A percentile compares a stretch with the other conserved stretches of the same genome.
Conservation (phyloP, 2,329 filamentous ascomycete genomes). For the Aspergillus tanneri region DNA sequence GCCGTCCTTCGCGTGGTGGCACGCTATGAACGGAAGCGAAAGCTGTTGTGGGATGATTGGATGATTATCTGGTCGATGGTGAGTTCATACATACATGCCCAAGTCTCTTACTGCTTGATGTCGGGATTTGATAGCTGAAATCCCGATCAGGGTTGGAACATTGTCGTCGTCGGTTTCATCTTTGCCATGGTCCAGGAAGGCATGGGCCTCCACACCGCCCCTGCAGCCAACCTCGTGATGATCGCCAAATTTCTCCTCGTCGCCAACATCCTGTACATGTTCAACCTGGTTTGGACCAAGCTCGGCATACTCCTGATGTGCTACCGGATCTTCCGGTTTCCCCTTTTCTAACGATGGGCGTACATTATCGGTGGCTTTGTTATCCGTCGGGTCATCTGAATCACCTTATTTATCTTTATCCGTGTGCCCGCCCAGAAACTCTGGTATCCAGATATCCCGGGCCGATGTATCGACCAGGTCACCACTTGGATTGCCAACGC, state of each 20-base stretch:
- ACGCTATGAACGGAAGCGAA: conserved; percentile 45
- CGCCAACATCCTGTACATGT: conserved; percentile 43
- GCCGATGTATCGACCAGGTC: conserved; percentile 30
- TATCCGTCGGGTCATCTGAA: conserved; percentile 27
- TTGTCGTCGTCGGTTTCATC: conserved; percentile 48
- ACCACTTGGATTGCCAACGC: conserved; percentile 30
- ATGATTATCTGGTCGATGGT: conserved; percentile 53
- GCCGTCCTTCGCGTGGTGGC: conserved; percentile 45
- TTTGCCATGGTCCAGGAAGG: conserved; percentile 50
- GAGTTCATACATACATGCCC: conserved; percentile 15
- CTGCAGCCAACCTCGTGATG: conserved; percentile 34
- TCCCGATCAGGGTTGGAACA: conserved; percentile 21
- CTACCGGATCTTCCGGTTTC: conserved; percentile 30
- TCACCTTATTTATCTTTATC: conserved; percentile 31
- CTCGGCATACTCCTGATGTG: conserved; percentile 29
- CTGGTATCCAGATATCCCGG: conserved; percentile 27
- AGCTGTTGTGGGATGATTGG: conserved; percentile 54
- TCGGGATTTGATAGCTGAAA: not conserved
- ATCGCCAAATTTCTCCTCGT: conserved; percentile 36
- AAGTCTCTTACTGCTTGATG: not conserved
- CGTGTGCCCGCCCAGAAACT: conserved; percentile 31
- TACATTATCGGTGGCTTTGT: conserved; percentile 28
- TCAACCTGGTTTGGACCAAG: conserved; percentile 32
- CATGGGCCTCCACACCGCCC: conserved; percentile 48
- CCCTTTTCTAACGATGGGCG: conserved; percentile 30